Conservation (phyloP, 805 yeast species). For the Metschnikowia lachancei region DNA sequence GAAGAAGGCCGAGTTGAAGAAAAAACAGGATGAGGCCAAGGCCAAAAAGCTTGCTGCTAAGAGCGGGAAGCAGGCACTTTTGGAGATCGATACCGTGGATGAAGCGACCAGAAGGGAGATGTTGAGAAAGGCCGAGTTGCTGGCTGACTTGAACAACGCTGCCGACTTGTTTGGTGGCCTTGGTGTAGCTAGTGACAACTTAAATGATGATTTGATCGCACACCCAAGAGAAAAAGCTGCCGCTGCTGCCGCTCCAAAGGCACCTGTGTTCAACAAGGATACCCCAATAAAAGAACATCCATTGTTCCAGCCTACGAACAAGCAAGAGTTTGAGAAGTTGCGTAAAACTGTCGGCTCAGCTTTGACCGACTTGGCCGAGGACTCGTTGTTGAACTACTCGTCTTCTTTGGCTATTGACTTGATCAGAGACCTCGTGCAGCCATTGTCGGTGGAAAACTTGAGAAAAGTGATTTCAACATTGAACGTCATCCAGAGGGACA, state of each 20-base stretch:
- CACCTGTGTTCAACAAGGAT: conserved; percentile 45
- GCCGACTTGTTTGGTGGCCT: conserved; percentile 84
- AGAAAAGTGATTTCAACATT: conserved; percentile 84
- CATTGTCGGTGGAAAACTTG: conserved; percentile 75
- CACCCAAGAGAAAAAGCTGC: conserved; percentile 52
- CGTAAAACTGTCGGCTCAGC: conserved; percentile 68
- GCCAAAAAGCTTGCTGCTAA: conserved; percentile 46
- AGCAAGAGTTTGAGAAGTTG: conserved; percentile 70
- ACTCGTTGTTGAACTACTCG: conserved; percentile 64
- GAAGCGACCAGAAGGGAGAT: conserved; percentile 71
- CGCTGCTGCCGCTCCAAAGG: conserved; percentile 37
- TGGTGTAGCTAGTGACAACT: conserved; percentile 44
- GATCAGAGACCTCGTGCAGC: conserved; percentile 78
- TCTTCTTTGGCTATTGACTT: conserved; percentile 79
- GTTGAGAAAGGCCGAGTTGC: conserved; percentile 75
- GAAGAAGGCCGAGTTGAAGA: conserved; percentile 45
- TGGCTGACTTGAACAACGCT: conserved; percentile 87
- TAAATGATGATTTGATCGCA: conserved; percentile 38
- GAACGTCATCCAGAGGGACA: conserved; percentile 76
- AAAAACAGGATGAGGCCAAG: conserved; percentile 44
- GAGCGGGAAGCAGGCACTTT: conserved; percentile 36
- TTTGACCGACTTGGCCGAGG: conserved; percentile 57
- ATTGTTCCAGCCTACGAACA: conserved; percentile 77
- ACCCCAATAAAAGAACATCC: conserved; percentile 70
- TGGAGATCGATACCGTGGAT: conserved; percentile 69